Evolutionary conservation across 305 asterid species (phyloP).

Genomic region (Plantago coronopus): DNA sequence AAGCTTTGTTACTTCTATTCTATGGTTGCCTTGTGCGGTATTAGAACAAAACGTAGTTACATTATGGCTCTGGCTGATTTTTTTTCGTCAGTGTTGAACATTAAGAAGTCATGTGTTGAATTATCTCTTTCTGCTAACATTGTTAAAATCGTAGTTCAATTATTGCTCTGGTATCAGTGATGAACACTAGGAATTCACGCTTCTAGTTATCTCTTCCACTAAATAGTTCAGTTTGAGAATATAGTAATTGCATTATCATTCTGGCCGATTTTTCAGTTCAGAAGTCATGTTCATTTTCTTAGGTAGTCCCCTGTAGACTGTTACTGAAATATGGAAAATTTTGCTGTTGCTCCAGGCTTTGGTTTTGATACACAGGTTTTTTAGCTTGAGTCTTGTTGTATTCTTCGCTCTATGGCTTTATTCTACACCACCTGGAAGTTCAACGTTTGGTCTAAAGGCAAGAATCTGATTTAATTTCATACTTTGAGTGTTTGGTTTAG

Average conservation of each 20-base stretch:
- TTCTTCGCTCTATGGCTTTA: constrained; percentile 73
- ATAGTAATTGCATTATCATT: too few species aligned
- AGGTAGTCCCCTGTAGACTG: not conserved
- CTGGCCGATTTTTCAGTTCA: too few species aligned
- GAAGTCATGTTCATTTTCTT: not conserved
- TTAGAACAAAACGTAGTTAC: too few species aligned
- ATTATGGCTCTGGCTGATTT: too few species aligned
- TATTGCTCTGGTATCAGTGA: too few species aligned
- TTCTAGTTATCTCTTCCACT: too few species aligned
- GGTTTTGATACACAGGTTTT: constrained; percentile 79
- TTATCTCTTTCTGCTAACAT: not conserved
- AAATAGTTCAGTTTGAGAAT: too few species aligned
- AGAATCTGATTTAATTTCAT: constrained; percentile 21
- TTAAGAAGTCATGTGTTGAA: not conserved
- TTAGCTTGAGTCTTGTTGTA: constrained; percentile 68
- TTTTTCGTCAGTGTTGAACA: not conserved
- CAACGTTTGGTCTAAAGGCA: constrained; percentile 54
- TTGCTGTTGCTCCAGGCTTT: constrained; percentile 58
- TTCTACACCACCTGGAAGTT: constrained; percentile 77
- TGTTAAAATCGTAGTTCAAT: too few species aligned
- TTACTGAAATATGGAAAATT: constrained; percentile 24
- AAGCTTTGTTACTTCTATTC: too few species aligned
- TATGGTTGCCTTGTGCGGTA: too few species aligned
- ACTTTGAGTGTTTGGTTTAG: constrained; percentile 20
- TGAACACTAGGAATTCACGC: too few species aligned